Evolutionary conservation across 2,329 filamentous ascomycete species (phyloP).

Genomic region (Cladosporium sp.): DNA sequence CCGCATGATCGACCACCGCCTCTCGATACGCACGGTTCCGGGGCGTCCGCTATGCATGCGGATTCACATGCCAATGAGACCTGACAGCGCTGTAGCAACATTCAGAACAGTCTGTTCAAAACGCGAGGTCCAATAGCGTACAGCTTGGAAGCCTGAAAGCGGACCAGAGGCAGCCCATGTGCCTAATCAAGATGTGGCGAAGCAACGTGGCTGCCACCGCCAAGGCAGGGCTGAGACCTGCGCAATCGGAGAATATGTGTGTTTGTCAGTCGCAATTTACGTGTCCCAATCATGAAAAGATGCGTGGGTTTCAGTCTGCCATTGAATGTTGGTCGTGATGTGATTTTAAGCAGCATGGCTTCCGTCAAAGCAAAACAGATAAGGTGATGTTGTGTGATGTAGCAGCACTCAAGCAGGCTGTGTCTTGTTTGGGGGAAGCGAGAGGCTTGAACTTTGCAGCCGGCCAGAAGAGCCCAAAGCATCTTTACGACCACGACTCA

Average conservation of each 20-base stretch:
- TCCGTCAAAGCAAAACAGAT: background rate
- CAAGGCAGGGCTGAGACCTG: background rate
- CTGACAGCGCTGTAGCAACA: background rate
- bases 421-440: background rate
- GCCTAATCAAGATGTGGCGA: background rate
- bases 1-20: background rate
- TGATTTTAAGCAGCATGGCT: background rate
- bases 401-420: background rate
- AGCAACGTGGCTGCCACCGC: slow-evolving; percentile 5
- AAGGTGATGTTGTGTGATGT: background rate
- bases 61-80: background rate
- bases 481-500: background rate
- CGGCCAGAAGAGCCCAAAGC: background rate
- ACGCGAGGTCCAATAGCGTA: background rate
- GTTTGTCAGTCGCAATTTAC: background rate
- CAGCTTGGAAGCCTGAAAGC: background rate
- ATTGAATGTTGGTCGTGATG: background rate
- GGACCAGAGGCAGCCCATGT: background rate
- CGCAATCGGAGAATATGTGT: background rate
- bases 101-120: background rate
- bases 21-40: background rate
- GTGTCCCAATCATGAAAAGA: background rate
- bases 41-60: background rate
- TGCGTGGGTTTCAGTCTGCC: background rate
- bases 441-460: background rate